phyloP scores from a whole-genome alignment of 2,329 filamentous ascomycete species.

The Penicillium sclerotigenum region DNA sequence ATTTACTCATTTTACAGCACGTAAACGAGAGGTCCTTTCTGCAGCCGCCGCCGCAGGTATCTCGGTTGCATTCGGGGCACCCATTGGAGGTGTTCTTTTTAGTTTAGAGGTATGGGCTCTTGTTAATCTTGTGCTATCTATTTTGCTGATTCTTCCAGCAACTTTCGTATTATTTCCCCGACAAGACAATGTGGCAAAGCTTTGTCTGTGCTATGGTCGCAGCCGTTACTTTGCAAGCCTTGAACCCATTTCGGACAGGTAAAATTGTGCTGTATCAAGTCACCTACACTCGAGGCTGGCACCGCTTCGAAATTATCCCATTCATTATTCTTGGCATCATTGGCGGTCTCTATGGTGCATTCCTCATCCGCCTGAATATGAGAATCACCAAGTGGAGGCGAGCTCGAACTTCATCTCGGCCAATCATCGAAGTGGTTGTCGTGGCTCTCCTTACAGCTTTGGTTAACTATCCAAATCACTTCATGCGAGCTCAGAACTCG shows the following conservation, averaged over 20 bases:
- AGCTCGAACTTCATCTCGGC: constrained; percentile 64
- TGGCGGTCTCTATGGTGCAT: constrained; percentile 88
- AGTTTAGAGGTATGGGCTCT: constrained; percentile 68
- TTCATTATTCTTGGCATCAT: constrained; percentile 83
- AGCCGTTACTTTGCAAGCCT: constrained; percentile 83
- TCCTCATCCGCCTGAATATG: constrained; percentile 96
- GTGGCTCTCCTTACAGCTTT: constrained; percentile 79
- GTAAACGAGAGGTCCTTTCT: constrained; percentile 89
- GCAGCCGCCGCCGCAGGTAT: constrained; percentile 90
- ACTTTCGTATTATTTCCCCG: constrained; percentile 94
- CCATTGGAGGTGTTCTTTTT: constrained; percentile 91
- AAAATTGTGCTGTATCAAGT: constrained; percentile 96
- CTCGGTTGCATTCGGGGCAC: constrained; percentile 89
- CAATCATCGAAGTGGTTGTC: constrained; percentile 74
- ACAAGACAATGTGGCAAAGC: constrained; percentile 99
- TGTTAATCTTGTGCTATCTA: background rate
- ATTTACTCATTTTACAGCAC: constrained; percentile 54
- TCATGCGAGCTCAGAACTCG: constrained; percentile 89
- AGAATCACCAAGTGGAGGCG: constrained; percentile 77
- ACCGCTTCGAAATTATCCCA: constrained; percentile 87
- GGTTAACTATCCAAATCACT: constrained; percentile 92
- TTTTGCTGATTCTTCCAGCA: constrained; percentile 53
- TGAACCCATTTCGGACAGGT: constrained; percentile 91
- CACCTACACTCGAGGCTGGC: constrained; percentile 87
- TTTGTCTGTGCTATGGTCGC: constrained; percentile 99